Evolutionary conservation across 371 early-diverging fungal species (phyloP).

Genomic region (Mucor ambiguus): DNA sequence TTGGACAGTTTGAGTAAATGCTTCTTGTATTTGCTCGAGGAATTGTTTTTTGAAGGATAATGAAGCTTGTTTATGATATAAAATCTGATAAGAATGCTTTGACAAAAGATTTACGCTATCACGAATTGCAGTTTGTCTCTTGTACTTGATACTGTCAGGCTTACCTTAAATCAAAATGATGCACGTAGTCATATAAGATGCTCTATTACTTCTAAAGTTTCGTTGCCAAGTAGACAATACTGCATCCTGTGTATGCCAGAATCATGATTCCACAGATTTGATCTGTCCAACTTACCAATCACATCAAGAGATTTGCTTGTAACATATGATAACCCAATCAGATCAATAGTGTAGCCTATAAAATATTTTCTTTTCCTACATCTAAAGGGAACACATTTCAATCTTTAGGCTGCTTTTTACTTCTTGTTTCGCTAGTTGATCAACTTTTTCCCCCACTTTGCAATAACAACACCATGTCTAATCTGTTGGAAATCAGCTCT

Average conservation of each 20-base stretch:
- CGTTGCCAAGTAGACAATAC: neutral
- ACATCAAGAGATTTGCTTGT: neutral
- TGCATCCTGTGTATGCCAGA: neutral
- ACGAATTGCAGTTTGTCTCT: neutral
- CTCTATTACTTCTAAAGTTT: neutral
- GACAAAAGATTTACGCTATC: neutral
- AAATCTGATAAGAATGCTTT: too few species aligned
- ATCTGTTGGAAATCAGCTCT: constrained; percentile 46
- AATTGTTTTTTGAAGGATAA: neutral
- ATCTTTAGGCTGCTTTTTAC: neutral
- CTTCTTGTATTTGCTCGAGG: neutral
- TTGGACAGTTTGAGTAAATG: neutral
- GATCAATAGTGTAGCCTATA: neutral
- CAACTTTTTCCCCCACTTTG: constrained; percentile 5
- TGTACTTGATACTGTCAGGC: neutral
- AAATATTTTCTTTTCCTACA: neutral
- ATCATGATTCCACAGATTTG: neutral
- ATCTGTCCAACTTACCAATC: neutral
- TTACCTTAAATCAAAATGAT: neutral
- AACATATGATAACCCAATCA: neutral
- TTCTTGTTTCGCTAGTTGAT: neutral
- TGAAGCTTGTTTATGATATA: too few species aligned
- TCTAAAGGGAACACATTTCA: neutral
- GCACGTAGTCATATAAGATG: neutral
- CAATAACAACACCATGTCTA: constrained; percentile 19